phyloP scores from a whole-genome alignment of 2,329 filamentous ascomycete species.

The Aspergillus carbonarius region DNA sequence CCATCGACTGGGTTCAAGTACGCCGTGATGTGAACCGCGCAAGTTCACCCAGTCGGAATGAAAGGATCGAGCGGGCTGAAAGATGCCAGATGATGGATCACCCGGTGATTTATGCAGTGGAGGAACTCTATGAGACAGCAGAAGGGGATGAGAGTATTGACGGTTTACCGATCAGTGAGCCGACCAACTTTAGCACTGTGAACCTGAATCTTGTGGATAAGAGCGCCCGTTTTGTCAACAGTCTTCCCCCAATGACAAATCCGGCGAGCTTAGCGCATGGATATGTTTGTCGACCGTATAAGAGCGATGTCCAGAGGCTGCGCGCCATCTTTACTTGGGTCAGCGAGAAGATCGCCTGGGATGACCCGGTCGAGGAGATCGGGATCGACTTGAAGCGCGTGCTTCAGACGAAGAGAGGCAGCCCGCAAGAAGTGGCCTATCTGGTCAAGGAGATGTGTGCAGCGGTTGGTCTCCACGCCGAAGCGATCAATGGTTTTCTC shows the following conservation, averaged over 20 bases:
- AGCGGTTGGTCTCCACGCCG: conserved; percentile 82
- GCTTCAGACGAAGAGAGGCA: conserved; percentile 79
- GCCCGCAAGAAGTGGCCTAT: conserved; percentile 82
- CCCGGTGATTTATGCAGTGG: conserved; percentile 81
- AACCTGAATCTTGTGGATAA: conserved; percentile 92
- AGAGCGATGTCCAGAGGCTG: conserved; percentile 88
- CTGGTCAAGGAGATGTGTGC: conserved; percentile 91
- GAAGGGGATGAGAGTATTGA: conserved; percentile 89
- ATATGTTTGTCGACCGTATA: conserved; percentile 90
- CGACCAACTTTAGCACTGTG: conserved; percentile 75
- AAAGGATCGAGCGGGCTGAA: conserved; percentile 79
- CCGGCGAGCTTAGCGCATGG: conserved; percentile 80
- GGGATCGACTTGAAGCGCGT: conserved; percentile 75
- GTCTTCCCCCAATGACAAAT: conserved; percentile 77
- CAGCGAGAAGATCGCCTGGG: conserved; percentile 91
- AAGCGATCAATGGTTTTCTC: conserved; percentile 84
- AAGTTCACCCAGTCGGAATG: conserved; percentile 86
- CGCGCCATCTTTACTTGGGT: conserved; percentile 98
- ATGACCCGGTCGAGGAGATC: conserved; percentile 86
- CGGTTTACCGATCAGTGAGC: conserved; percentile 76
- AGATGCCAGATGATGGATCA: conserved; percentile 94
- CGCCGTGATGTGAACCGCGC: conserved; percentile 93
- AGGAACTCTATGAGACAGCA: conserved; percentile 78
- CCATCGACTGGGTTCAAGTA: conserved; percentile 93
- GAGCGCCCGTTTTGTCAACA: conserved; percentile 85